Base-by-base conservation (phyloP, 441 rosid genomes). In the Biscutella laevigata region DNA sequence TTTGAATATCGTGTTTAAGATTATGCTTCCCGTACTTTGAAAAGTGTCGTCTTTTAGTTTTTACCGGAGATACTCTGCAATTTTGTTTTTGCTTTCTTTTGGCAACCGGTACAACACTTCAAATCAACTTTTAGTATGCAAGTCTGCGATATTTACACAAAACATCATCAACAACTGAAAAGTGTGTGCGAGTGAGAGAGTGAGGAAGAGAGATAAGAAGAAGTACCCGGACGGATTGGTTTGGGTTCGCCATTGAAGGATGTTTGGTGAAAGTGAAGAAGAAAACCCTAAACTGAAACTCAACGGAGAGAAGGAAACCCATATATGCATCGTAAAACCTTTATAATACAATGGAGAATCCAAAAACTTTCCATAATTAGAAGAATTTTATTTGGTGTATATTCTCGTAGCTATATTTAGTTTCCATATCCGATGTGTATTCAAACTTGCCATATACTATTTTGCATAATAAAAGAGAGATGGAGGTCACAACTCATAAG, bases 91-190 rank as follows among this genome's bases (percentile, higher is more conserved):
- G 57, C 71, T 8, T 30, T 46, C 0, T 16, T 47, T 40, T 19
- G 62, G 51, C 71, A 66, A 53, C 57, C 51, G 3, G 24, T 19
- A 35, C 71, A 66, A 53, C 71, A 59, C 30, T 59, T 60, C 0
- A 59, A 0, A 14, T 53, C 37, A 1, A 66, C 66, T 53, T 32
- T 67, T 14, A 67, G 40, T 29, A 40, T 41, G 41, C 66, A 67
- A 39, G 57, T 36, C 71, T 67, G 66, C 41, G 22, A 50, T 8
- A 37, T 24, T 38, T 14, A 62, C 56, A 29, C 14, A 46, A 4
- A 36, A 8, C n/a, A 46, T 46, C 43, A 39, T 56, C 5, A 7
- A 20, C n/a, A 22, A 33, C 29, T 30, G 56, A 46, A 29, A n/a
- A n/a, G n/a, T n/a, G n/a, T n/a, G n/a, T n/a, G 8, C 35, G 19